Base-by-base conservation (phyloP, 345 rosid genomes). In the Leavenworthia alabamica region DNA sequence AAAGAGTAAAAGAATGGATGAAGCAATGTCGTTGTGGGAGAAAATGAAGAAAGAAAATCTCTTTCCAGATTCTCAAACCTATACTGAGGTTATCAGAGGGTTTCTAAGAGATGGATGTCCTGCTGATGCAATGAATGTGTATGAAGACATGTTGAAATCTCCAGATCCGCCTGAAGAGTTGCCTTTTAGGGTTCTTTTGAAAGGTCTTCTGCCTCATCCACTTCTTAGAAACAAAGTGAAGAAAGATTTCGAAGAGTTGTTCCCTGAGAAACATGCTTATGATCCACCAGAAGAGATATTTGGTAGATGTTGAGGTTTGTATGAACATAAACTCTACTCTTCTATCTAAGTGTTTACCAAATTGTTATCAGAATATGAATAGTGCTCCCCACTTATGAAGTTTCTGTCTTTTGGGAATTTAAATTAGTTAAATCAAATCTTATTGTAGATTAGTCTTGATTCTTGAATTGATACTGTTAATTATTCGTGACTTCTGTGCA, bases 211-310 rank as follows among this genome's bases (percentile, higher is more conserved):
- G 8, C 96, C 97, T 0, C 94, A 86, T 59, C 99, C 96, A 0
- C 94, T 86, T 70, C 66, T 86, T 60, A 85, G 99, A 77, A 92
- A 82, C 76, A 79, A 78, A 77, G 97, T 92, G 45, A 92, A 89
- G 83, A 88, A 86, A 50, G 97, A 89, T 64, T 93, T 85, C 5
- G 96, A 93, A 72, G 91, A 89, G 78, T 78, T 86, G 49, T 89
- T 89, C 66, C 94, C 97, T 22, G 97, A 86, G 69, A 83, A 86
- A 53, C 86, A 85, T 77, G 73, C 89, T 47, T 89, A 86, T 73
- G 96, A 89, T 75, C 89, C 97, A 55, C 97, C 96, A 0, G 94
- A 89, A 73, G 97, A 89, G 81, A 85, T 83, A 63, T 92, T 92
- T 62, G 91, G 97, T 10, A 70, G 68, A 64, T 78, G 48, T 39